Evolutionary conservation across 2,329 filamentous ascomycete species (phyloP).

Genomic region (Penicillium sumatraense): DNA sequence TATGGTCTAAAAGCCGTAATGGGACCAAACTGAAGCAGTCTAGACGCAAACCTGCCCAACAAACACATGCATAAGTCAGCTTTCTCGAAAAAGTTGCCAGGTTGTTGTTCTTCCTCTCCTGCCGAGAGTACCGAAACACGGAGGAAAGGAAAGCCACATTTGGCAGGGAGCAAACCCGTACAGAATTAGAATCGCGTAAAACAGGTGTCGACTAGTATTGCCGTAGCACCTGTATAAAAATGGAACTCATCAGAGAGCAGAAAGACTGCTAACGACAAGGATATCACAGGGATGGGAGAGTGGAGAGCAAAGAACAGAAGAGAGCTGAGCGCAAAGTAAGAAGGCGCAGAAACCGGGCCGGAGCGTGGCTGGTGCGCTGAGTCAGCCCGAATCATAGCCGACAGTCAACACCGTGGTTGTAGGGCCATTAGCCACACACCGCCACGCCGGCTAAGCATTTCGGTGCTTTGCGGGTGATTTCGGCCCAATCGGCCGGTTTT

Average conservation of each 20-base stretch:
- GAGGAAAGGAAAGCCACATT: slow-evolving; percentile 26
- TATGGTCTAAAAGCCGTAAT: slow-evolving; percentile 8
- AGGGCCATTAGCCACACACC: slow-evolving; percentile 12
- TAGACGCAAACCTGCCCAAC: slow-evolving; percentile 3
- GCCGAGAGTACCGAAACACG: slow-evolving; percentile 28
- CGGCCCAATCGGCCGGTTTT: slow-evolving; percentile 23
- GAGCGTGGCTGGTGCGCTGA: slow-evolving; percentile 29
- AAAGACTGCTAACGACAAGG: slow-evolving; percentile 34
- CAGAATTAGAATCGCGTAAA: slow-evolving; percentile 23
- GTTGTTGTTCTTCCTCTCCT: slow-evolving; percentile 20
- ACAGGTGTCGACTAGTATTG: slow-evolving; percentile 47
- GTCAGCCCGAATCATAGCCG: slow-evolving; percentile 28
- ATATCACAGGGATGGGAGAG: slow-evolving; percentile 16
- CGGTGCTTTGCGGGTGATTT: slow-evolving; percentile 29
- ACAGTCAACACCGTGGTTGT: neutral
- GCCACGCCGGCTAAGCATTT: slow-evolving; percentile 24
- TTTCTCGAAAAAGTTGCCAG: slow-evolving; percentile 24
- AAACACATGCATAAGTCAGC: slow-evolving; percentile 4
- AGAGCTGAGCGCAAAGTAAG: slow-evolving; percentile 16
- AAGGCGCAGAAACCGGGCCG: slow-evolving; percentile 12
- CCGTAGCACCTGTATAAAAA: slow-evolving; percentile 45
- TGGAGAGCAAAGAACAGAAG: slow-evolving; percentile 16
- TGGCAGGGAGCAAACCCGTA: slow-evolving; percentile 23
- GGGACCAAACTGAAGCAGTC: slow-evolving; percentile 8
- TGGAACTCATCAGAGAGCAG: slow-evolving; percentile 46